Percentiles rank a stretch among this genome's conserved stretches.
Conservation (phyloP, 768 basidiomycete genomes). For the Lactarius deliciosus region DNA sequence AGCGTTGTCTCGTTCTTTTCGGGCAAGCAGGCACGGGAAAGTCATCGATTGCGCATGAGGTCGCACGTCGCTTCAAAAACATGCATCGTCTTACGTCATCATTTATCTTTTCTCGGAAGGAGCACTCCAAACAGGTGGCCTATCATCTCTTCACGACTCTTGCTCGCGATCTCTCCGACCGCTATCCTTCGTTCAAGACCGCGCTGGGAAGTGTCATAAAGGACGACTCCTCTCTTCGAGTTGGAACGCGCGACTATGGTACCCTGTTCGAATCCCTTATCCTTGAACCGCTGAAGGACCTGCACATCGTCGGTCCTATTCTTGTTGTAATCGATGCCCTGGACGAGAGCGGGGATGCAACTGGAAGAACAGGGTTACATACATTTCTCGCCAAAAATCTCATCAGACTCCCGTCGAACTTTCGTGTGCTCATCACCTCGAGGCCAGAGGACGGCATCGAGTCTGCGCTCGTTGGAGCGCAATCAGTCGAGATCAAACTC, state of each 20-base stretch:
- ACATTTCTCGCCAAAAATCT: background rate
- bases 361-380: background rate
- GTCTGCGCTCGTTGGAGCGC: background rate
- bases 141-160: conserved; percentile 9
- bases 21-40: background rate
- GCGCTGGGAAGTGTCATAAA: background rate
- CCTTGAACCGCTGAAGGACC: background rate
- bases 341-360: conserved; percentile 1
- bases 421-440: conserved; percentile 2
- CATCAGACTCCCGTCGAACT: background rate
- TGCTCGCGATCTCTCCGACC: background rate
- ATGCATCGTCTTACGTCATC: background rate
- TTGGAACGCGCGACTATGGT: background rate
- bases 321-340: conserved; percentile 3
- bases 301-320: background rate
- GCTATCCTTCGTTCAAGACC: background rate
- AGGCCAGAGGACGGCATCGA: background rate
- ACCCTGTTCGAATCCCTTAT: conserved; percentile 1
- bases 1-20: background rate
- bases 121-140: background rate
- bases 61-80: background rate
- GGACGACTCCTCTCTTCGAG: background rate
- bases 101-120: background rate
- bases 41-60: too few species aligned
- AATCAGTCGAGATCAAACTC: background rate